phyloP scores from a whole-genome alignment of 352 stramenopile species.

The Blastocystis sp. region DNA sequence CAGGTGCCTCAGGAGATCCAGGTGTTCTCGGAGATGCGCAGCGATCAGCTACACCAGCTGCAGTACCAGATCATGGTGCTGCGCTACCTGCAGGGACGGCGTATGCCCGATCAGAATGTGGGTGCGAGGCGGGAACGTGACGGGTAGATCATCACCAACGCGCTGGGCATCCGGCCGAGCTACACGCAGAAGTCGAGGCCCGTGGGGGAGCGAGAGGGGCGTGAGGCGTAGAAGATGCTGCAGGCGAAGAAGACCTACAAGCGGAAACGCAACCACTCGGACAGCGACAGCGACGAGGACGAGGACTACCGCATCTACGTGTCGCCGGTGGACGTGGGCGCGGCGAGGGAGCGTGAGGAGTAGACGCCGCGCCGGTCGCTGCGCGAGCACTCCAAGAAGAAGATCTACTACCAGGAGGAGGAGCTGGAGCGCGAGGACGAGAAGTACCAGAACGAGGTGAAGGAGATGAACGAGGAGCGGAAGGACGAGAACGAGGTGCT shows the following conservation, averaged over 20 bases:
- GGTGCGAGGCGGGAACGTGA: background rate
- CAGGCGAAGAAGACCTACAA: constrained; percentile 1
- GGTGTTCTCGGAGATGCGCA: constrained; percentile 47
- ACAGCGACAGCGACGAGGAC: constrained; percentile 60
- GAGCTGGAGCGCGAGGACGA: constrained; percentile 64
- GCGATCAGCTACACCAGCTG: constrained; percentile 34
- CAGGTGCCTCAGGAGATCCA: constrained; percentile 34
- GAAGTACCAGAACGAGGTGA: constrained; percentile 43
- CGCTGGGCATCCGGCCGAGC: constrained; percentile 23
- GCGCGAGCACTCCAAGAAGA: constrained; percentile 22
- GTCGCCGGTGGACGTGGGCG: constrained; percentile 4
- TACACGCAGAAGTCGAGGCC: constrained; percentile 12
- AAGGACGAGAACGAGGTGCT: constrained; percentile 68
- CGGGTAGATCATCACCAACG: constrained; percentile 50
- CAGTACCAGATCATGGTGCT: constrained; percentile 71
- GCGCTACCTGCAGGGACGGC: constrained; percentile 20
- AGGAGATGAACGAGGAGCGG: constrained; percentile 57
- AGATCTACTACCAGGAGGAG: constrained; percentile 47
- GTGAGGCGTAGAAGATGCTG: constrained; percentile 50
- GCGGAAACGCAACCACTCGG: constrained; percentile 5
- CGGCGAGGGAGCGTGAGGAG: background rate
- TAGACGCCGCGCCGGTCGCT: constrained; percentile 29
- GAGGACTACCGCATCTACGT: constrained; percentile 64
- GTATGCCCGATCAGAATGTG: constrained; percentile 60
- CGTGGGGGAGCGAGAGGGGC: background rate